Base-by-base conservation (phyloP, 2,329 filamentous ascomycete genomes). In the Aschersonia sp. region DNA sequence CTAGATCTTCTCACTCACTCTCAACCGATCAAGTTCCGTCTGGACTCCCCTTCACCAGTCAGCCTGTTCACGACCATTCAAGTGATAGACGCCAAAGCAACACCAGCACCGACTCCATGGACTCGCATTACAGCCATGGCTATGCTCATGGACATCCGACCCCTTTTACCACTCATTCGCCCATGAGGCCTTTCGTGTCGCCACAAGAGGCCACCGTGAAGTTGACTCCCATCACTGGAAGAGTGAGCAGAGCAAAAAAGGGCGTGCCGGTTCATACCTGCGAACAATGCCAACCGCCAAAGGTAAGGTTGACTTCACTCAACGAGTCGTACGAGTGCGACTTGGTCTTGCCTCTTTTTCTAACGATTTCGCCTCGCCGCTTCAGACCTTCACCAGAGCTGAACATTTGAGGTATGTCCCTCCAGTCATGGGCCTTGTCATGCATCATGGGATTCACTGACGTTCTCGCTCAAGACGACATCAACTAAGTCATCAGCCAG, bases 331-430 rank as follows among this genome's bases (percentile, higher is more conserved):
- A 20, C 20, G 20, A 20, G 1, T 20, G 20, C 20, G 20, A 20
- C 20, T 20, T 20, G 20, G 20, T 20, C 20, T 20, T 20, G 20
- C 20, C 20, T 20, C 20, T 20, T 20, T 20, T 20, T 20, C 20
- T 20, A 20, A 20, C 20, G 20, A 20, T 20, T 20, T 20, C 20
- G 20, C 1, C 20, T 20, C 20, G 20, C 20, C 20, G 20, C 6
- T 20, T 3, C 50, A 80, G 77, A 80, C 74, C 2, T 81, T 81
- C 52, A 80, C 77, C 9, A 67, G 78, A 56, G 78, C 77, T 31
- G 77, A 81, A 56, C 78, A 81, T 61, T 61, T 81, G 42, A 75
- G 75, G 77, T 80, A 58, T 56, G 47, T 43, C 54, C 30, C 42
- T 10, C 20, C 20, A 75, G 75, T 77, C 80, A 58, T 56, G 46